Evolutionary conservation across 495 filamentous ascomycete species (phyloP).

Genomic region (Aspergillus sparsus): DNA sequence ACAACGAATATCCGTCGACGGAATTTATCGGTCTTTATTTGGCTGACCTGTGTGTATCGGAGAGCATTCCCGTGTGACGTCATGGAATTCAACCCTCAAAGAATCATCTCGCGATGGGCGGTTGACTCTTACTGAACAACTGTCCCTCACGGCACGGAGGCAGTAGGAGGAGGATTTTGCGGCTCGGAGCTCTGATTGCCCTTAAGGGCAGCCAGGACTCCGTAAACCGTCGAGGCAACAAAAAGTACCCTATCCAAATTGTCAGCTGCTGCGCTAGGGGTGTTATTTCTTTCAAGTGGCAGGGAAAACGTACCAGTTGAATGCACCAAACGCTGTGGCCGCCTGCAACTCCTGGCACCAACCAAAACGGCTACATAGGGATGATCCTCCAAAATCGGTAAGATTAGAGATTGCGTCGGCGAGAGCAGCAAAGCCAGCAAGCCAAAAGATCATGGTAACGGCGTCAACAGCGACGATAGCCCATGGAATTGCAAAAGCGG

Average conservation of each 20-base stretch:
- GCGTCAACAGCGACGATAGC: slow-evolving; percentile 65
- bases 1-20: too few species aligned
- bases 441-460: slow-evolving; percentile 86
- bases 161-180: slow-evolving; percentile 19
- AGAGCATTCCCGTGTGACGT: too few species aligned
- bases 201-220: slow-evolving; percentile 19
- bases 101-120: too few species aligned
- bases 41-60: too few species aligned
- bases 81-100: too few species aligned
- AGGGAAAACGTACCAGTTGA: slow-evolving; percentile 54
- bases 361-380: slow-evolving; percentile 44
- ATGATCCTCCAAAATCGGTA: slow-evolving; percentile 41
- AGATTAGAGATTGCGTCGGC: slow-evolving; percentile 51
- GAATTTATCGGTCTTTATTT: too few species aligned
- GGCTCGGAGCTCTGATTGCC: slow-evolving; percentile 13
- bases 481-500: slow-evolving; percentile 45
- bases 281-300: not conserved
- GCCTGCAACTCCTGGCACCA: slow-evolving; percentile 54
- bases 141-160: slow-evolving; percentile 7
- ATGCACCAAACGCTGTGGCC: slow-evolving; percentile 54
- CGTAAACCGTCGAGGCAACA: slow-evolving; percentile 45
- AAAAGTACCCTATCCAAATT: slow-evolving; percentile 50
- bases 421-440: slow-evolving; percentile 76
- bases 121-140: slow-evolving; percentile 13
- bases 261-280: slow-evolving; percentile 8